Conservation (phyloP, 371 early-diverging fungal species). For the Gilbertella persicaria region DNA sequence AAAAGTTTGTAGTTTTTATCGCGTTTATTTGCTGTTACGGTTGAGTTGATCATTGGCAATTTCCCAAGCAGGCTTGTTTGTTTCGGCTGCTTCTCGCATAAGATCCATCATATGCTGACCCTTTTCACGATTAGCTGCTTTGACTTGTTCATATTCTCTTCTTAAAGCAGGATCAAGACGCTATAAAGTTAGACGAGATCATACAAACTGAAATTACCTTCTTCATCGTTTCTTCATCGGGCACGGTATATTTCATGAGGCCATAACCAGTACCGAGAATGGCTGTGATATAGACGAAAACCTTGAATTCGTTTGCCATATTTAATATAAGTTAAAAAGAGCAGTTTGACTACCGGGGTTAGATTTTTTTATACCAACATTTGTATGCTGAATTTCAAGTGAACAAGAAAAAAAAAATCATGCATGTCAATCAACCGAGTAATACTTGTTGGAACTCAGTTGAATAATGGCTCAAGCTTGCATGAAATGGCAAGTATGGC, state of each 20-base stretch:
- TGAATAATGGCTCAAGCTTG: no score
- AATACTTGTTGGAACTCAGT: no score
- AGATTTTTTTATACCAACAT: neutral
- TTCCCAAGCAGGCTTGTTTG: constrained; percentile 43
- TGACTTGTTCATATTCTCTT: constrained; percentile 32
- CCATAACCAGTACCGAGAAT: constrained; percentile 48
- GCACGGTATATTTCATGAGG: constrained; percentile 51
- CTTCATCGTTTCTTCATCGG: constrained; percentile 44
- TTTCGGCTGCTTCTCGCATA: constrained; percentile 41
- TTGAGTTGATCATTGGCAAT: constrained; percentile 24
- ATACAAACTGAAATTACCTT: constrained; percentile 23
- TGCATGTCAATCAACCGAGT: no score
- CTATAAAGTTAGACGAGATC: constrained; percentile 7
- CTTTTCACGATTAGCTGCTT: constrained; percentile 26
- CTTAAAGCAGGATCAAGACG: constrained; percentile 37
- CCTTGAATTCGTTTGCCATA: constrained; percentile 44
- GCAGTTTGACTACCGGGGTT: neutral
- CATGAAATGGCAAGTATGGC: no score
- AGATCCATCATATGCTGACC: constrained; percentile 36
- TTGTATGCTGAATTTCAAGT: no score
- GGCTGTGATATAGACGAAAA: constrained; percentile 39
- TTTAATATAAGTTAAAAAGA: neutral
- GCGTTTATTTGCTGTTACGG: neutral
- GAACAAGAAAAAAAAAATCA: no score
- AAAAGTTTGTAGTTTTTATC: no score